Conservation (phyloP, 768 basidiomycete genomes). For the Nidula microcarpa region DNA sequence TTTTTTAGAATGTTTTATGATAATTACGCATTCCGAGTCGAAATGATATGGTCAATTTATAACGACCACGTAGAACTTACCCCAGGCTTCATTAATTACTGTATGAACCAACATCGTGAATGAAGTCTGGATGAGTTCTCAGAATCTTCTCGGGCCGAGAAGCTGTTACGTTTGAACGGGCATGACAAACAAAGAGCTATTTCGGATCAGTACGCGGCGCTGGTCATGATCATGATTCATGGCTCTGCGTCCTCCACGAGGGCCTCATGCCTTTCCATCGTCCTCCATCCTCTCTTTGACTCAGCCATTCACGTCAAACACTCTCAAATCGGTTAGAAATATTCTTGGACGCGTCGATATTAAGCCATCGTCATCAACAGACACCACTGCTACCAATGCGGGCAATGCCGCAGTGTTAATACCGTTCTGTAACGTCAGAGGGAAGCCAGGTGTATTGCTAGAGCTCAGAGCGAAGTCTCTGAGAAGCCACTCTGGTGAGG, state of each 20-base stretch:
- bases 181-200: too few species aligned
- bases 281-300: conserved; percentile 23
- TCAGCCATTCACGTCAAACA: conserved; percentile 35
- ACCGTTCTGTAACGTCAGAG: conserved; percentile 72
- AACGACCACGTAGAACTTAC: too few species aligned
- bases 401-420: conserved; percentile 69
- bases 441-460: conserved; percentile 63
- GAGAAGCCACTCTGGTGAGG: conserved; percentile 76
- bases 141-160: too few species aligned
- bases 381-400: conserved; percentile 12
- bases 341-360: conserved; percentile 8
- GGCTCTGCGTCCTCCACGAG: conserved; percentile 6
- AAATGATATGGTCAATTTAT: too few species aligned
- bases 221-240: neutral
- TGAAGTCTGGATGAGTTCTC: too few species aligned
- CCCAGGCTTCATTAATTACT: too few species aligned
- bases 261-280: conserved; percentile 6
- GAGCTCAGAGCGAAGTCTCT: conserved; percentile 66
- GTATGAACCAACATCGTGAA: too few species aligned
- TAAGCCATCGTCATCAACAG: conserved; percentile 2
- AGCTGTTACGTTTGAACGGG: too few species aligned
- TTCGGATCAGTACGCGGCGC: too few species aligned
- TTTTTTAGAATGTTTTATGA: too few species aligned
- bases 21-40: too few species aligned
- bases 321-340: conserved; percentile 25